phyloP scores from a whole-genome alignment of 768 basidiomycete genomes.

The Mycena kentingensis region DNA sequence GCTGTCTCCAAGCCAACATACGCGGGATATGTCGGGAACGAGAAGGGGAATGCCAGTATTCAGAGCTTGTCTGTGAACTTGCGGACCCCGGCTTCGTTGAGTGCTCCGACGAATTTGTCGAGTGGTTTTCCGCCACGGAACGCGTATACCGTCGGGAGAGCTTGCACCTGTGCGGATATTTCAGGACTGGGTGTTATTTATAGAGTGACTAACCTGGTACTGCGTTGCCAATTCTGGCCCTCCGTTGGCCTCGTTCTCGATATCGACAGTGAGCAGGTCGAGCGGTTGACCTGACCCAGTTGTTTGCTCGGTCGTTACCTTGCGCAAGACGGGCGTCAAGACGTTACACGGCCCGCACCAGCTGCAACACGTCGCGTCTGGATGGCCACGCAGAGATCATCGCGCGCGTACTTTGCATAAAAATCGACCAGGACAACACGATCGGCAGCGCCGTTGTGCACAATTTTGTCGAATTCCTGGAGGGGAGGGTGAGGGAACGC shows the following conservation, averaged over 20 bases:
- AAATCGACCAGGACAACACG: conserved; percentile 75
- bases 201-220: conserved; percentile 45
- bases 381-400: conserved; percentile 5
- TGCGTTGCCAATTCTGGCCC: conserved; percentile 52
- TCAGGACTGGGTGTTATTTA: conserved; percentile 1
- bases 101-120: conserved; percentile 64
- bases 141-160: conserved; percentile 80
- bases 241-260: conserved; percentile 48
- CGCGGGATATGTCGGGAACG: too few species aligned
- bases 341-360: conserved; percentile 81
- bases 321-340: conserved; percentile 70
- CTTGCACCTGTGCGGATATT: conserved; percentile 50
- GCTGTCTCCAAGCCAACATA: too few species aligned
- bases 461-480: conserved; percentile 18
- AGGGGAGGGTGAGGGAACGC: background rate
- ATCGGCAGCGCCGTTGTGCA: conserved; percentile 36
- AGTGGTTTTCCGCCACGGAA: conserved; percentile 65
- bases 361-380: conserved; percentile 35
- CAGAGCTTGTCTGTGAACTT: conserved; percentile 49
- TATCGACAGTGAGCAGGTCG: conserved; percentile 75
- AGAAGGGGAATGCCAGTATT: too few species aligned
- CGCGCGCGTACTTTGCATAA: conserved; percentile 66
- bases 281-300: conserved; percentile 59
- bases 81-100: conserved; percentile 45
- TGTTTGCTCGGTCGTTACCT: conserved; percentile 49